Evolutionary conservation across 305 asterid species (phyloP).

Genomic region (Solanum hybrid): DNA sequence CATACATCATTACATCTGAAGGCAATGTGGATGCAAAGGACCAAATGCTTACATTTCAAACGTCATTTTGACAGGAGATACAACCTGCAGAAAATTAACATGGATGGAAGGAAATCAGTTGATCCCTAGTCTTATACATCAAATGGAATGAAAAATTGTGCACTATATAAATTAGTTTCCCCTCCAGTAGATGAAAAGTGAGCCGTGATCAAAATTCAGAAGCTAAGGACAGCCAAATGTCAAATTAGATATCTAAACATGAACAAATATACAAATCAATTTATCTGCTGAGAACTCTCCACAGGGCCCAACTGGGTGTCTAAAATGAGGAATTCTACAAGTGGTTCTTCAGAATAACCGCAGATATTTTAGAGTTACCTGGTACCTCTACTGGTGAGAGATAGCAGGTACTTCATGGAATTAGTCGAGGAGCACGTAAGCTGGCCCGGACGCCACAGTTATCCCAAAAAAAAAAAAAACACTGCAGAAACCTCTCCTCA

Average conservation of each 20-base stretch:
- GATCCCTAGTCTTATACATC: neutral
- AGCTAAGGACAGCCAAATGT: neutral
- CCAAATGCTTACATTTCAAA: conserved; percentile 73
- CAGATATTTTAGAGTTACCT: neutral
- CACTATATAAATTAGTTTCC: neutral
- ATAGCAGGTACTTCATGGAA: neutral
- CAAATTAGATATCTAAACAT: neutral
- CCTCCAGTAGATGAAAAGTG: neutral
- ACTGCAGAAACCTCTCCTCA: neutral
- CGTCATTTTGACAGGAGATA: conserved; percentile 94
- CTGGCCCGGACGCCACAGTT: neutral
- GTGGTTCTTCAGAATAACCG: neutral
- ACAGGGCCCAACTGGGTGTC: neutral
- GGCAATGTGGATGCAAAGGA: conserved; percentile 8
- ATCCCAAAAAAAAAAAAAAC: neutral
- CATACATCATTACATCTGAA: conserved; percentile 7
- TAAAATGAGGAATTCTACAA: neutral
- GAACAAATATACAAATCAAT: neutral
- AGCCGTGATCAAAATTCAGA: neutral
- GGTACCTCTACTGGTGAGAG: neutral
- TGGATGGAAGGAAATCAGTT: neutral
- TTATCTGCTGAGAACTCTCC: neutral
- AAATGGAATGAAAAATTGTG: neutral
- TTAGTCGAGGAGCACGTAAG: neutral
- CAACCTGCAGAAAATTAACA: conserved; percentile 57